These are phyloP conservation scores for Gossypium arboreum DNA, from an alignment of 345 rosid species.

Conservation along the genomic window DNA sequence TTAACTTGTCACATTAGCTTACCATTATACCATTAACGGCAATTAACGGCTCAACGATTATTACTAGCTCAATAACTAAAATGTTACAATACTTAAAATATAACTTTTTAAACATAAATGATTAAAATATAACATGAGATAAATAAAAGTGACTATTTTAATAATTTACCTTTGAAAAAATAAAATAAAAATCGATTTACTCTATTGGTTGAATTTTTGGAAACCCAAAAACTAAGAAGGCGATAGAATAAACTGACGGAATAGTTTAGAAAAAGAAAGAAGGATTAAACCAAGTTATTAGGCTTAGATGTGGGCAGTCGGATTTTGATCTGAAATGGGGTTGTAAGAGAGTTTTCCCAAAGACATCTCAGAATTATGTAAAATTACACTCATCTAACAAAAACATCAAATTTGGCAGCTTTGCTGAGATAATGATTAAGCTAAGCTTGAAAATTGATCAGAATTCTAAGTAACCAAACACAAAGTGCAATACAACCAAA, in stretches of 20 bases:
- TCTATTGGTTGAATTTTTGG: too few species aligned
- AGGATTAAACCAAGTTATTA: too few species aligned
- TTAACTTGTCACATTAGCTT: too few species aligned
- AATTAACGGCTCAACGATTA: too few species aligned
- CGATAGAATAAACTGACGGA: too few species aligned
- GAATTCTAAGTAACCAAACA: not conserved
- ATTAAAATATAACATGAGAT: fast-evolving
- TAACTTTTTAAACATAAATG: fast-evolving
- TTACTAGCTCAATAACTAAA: too few species aligned
- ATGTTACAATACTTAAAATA: fast-evolving
- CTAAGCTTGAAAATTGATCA: not conserved
- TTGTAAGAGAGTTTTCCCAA: not conserved
- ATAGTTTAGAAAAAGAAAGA: too few species aligned
- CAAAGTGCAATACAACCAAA: not conserved
- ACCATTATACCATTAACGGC: too few species aligned
- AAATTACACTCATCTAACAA: not conserved
- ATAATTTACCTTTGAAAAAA: fast-evolving
- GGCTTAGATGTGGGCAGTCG: too few species aligned
- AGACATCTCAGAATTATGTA: not conserved
- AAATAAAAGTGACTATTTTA: too few species aligned
- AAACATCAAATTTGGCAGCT: not conserved
- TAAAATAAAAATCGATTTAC: too few species aligned
- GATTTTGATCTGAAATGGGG: not conserved
- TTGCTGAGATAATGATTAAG: not conserved
- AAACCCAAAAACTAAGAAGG: too few species aligned